These are phyloP conservation scores for Sugiyamaella floridensis DNA, from an alignment of 805 yeast genomes.

Conservation along the genomic window DNA sequence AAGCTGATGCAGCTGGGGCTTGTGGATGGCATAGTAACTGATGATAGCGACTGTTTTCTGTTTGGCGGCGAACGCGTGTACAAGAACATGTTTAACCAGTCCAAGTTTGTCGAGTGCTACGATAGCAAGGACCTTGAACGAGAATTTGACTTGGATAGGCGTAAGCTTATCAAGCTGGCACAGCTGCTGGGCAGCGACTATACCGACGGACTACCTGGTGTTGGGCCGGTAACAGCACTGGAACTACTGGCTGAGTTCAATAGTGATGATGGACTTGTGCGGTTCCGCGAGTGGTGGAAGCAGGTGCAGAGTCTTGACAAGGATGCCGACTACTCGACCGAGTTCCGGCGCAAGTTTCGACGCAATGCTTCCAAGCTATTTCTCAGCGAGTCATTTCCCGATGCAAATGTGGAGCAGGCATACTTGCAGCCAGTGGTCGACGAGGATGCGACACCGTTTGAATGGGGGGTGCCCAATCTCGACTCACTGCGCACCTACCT, in stretches of 20 bases:
- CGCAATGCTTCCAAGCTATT: conserved; percentile 49
- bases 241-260: conserved; percentile 85
- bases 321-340: conserved; percentile 37
- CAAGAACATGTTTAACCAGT: conserved; percentile 90
- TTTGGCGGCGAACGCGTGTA: conserved; percentile 82
- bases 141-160: conserved; percentile 58
- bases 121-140: conserved; percentile 48
- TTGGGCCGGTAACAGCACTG: conserved; percentile 91
- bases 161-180: conserved; percentile 71
- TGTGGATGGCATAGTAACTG: conserved; percentile 94
- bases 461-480: conserved; percentile 86
- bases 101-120: conserved; percentile 85
- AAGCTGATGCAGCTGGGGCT: conserved; percentile 57
- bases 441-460: conserved; percentile 64
- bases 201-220: conserved; percentile 84
- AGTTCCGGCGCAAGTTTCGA: conserved; percentile 53
- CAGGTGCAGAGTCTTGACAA: conserved; percentile 36
- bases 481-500: conserved; percentile 70
- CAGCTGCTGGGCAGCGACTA: conserved; percentile 88
- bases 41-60: conserved; percentile 92
- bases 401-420: conserved; percentile 59
- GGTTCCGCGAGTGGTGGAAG: conserved; percentile 53
- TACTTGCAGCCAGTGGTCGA: conserved; percentile 81
- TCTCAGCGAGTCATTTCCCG: conserved; percentile 64
- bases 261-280: conserved; percentile 34